Evolutionary conservation across 2,329 filamentous ascomycete species (phyloP), one percentile per base, ranked within the genome.

Genomic region (Fusarium denticulatum): DNA sequence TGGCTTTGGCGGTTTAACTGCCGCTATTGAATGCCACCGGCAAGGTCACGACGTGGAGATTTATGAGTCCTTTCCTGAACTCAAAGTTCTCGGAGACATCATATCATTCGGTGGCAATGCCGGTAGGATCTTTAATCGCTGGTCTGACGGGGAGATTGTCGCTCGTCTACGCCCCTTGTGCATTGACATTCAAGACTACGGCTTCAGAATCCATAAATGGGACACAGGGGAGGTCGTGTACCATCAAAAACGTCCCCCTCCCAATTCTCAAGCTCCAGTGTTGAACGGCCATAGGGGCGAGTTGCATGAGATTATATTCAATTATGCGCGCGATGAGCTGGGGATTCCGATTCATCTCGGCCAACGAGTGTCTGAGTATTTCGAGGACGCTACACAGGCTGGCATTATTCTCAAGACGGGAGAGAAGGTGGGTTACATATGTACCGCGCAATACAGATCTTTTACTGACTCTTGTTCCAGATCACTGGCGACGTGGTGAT

Each of bases 111-210:
- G 72, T 7, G 59, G 64, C 4, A 76, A 76, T 49, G 73, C 73
- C 7, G 73, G 73, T 8, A 53, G 73, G 88, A 91, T 80, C 90
- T 90, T 91, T 75, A 78, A 87, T 59, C 86, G 89, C 7, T 92
- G 90, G 89, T 82, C 81, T 1, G 24, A 66, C 4, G 74, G 74
- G 15, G 78, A 86, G 34, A 86, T 88, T 37, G 82, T 90, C 15
- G 53, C 78, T 16, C 74, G 50, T 20, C 43, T 77, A 0, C 65
- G 62, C 3, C 76, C 76, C 1, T 30, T 78, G 15, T 77, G 76
- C 8, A 78, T 78, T 11, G 34, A 77, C 28, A 63, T 73, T 6
- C 69, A 81, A 12, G 75, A 80, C 0, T 87, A 90, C 66, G 89
- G 89, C 46, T 91, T 76, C 39, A 60, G 45, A 28, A 64, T 74